Evolutionary conservation across 2,329 filamentous ascomycete species (phyloP).

Genomic region (Sclerotinia spermophila): DNA sequence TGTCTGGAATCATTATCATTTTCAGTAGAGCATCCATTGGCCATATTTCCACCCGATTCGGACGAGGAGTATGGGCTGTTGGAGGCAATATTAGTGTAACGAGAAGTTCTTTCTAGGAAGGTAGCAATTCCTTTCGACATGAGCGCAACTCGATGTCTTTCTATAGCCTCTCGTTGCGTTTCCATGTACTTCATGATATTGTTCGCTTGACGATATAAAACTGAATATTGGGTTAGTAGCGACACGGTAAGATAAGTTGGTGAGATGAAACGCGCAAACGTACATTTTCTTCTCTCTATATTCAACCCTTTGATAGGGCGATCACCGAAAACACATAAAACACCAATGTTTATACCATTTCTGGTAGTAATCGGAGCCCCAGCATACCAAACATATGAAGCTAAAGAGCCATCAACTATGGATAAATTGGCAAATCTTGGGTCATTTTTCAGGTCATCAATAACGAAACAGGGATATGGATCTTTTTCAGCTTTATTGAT

Average conservation of each 20-base stretch:
- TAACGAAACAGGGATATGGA: conserved; percentile 19
- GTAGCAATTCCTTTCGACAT: conserved; percentile 51
- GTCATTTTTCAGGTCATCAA: conserved; percentile 19
- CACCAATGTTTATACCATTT: conserved; percentile 45
- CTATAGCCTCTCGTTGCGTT: conserved; percentile 49
- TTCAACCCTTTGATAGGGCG: neutral
- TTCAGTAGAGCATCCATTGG: neutral
- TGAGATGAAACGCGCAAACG: conserved; percentile 37
- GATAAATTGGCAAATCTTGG: conserved; percentile 19
- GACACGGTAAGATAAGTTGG: conserved; percentile 40
- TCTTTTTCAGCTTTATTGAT: neutral
- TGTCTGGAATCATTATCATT: neutral
- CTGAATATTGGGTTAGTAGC: conserved; percentile 40
- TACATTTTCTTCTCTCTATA: conserved; percentile 17
- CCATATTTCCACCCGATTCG: neutral
- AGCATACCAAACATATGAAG: conserved; percentile 21
- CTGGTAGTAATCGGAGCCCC: conserved; percentile 20
- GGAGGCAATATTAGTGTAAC: neutral
- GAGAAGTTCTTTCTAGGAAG: conserved; percentile 45
- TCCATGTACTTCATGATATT: conserved; percentile 58
- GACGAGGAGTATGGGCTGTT: neutral
- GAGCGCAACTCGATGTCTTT: conserved; percentile 47
- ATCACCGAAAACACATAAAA: conserved; percentile 55
- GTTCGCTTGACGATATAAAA: conserved; percentile 43
- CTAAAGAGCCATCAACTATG: conserved; percentile 19